phyloP scores from a whole-genome alignment of 345 rosid genomes.

The Cardamine occulta region DNA sequence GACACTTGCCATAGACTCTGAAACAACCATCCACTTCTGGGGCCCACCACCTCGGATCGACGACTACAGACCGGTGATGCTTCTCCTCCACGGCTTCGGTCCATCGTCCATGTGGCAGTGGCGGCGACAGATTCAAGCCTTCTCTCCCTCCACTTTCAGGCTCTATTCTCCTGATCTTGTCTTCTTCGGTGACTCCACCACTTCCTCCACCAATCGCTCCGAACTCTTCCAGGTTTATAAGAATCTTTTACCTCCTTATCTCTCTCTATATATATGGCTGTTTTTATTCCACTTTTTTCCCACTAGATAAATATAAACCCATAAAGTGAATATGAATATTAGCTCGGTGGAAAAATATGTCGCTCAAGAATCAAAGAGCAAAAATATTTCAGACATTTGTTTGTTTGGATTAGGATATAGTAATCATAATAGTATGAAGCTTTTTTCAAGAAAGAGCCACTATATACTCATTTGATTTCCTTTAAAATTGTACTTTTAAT shows the following conservation, averaged over 20 bases:
- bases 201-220: conserved; percentile 59
- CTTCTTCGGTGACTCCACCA: conserved; percentile 72
- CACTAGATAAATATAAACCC: not conserved
- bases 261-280: not conserved
- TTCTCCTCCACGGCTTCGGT: conserved; percentile 90
- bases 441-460: not conserved
- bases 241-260: not conserved
- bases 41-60: conserved; percentile 46
- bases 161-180: conserved; percentile 79
- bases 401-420: not conserved
- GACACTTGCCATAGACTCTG: conserved; percentile 48
- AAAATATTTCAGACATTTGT: not conserved
- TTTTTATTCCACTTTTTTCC: not conserved
- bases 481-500: not conserved
- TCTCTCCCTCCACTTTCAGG: conserved; percentile 53
- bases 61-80: conserved; percentile 51
- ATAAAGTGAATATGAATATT: not conserved
- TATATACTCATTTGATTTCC: not conserved
- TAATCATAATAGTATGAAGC: not conserved
- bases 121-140: conserved; percentile 74
- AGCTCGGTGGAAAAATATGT: not conserved
- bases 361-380: not conserved
- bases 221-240: conserved; percentile 58
- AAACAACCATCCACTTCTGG: conserved; percentile 80
- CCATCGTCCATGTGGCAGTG: conserved; percentile 82